Percentiles rank a stretch among this genome's conserved stretches.
Evolutionary conservation across 2,329 filamentous ascomycete species (phyloP).

Genomic region (Ophiostoma montium): DNA sequence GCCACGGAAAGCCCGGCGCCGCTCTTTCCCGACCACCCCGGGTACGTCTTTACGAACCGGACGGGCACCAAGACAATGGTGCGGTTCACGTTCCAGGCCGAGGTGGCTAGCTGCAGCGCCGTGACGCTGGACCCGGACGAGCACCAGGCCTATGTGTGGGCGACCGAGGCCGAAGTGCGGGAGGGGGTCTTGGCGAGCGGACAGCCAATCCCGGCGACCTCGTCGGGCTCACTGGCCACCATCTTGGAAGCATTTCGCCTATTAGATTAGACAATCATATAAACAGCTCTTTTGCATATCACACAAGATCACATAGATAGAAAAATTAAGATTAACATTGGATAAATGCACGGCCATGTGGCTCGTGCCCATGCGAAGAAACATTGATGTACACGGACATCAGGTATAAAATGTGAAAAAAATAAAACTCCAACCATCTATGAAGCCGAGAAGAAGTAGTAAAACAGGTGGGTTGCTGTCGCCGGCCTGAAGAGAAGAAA

Average conservation of each 20-base stretch:
- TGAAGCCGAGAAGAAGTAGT: slow-evolving; percentile 2
- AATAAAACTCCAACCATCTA: slow-evolving; percentile 8
- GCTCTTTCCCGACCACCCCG: not conserved
- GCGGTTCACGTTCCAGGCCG: slow-evolving; percentile 18
- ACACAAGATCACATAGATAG: not conserved
- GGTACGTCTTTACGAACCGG: slow-evolving; percentile 17
- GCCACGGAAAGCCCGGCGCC: not conserved
- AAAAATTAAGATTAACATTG: slow-evolving; percentile 7
- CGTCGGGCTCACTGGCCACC: not conserved
- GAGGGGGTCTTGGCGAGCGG: slow-evolving; percentile 3
- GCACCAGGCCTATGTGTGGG: slow-evolving; percentile 22
- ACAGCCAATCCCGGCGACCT: slow-evolving; percentile 5
- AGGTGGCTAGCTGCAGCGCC: slow-evolving; percentile 11
- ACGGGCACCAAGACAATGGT: slow-evolving; percentile 11
- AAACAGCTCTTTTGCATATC: not conserved
- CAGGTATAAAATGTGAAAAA: not conserved
- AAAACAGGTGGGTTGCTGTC: not conserved
- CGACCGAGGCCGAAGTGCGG: slow-evolving; percentile 20
- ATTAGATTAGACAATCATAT: not conserved
- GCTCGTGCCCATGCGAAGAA: not conserved
- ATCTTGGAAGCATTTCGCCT: slow-evolving; percentile 12
- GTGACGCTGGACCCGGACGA: slow-evolving; percentile 20
- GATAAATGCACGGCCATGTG: slow-evolving; percentile 1
- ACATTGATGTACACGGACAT: slow-evolving; percentile 1
- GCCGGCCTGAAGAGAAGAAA: not conserved